Base-by-base conservation (phyloP, 495 filamentous ascomycete genomes). In the Annulohypoxylon bovei region DNA sequence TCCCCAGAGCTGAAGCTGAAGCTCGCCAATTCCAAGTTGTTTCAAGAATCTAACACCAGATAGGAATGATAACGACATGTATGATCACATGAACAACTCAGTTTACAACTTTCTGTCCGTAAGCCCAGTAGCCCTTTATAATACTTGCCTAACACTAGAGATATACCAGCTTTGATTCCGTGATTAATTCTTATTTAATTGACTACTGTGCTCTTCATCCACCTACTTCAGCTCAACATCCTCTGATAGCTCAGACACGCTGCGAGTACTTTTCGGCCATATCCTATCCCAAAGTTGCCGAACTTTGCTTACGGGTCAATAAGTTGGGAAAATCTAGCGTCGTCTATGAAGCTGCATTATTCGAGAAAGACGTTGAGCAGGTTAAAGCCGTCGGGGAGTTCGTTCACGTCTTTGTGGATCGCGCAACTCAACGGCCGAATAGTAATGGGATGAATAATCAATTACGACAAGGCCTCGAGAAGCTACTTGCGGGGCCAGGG, bases 21-120 rank as follows among this genome's bases (percentile, higher is more conserved):
- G 12, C 12, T 54, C 22, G 25, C 55, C 49, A 16, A 49, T 23
- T 37, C 57, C 47, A 9, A 44, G 11, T 23, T 49, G 16, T 65
- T 52, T 23, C 4, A n/a, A 50, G 39, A 28, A 44, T 52, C 30
- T 62, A 20, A 55, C 42, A 47, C 14, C 40, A n/a, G 52, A 57
- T 65, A 94, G 92, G 92, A 89, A 85, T 75, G 95, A 99, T 79
- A 98, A 98, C 74, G 95, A 98, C 81, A 95, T 97, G 92, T 98
- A 97, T 79, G 86, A 90, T 46, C 93, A 97, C 71, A 86, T 86
- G 81, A 96, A 95, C 79, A 95, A 96, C 74, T 89, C 88, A 50
- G 84, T 96, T 39, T 96, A 97, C 80, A 90, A 91, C 65, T 88
- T 89, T 71, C 85, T 95, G 83, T 88, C 69, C 75, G 79, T 68